These are phyloP conservation scores for Leptographium radiaticola DNA, from an alignment of 2,329 filamentous ascomycete genomes.

Conservation along the genomic window DNA sequence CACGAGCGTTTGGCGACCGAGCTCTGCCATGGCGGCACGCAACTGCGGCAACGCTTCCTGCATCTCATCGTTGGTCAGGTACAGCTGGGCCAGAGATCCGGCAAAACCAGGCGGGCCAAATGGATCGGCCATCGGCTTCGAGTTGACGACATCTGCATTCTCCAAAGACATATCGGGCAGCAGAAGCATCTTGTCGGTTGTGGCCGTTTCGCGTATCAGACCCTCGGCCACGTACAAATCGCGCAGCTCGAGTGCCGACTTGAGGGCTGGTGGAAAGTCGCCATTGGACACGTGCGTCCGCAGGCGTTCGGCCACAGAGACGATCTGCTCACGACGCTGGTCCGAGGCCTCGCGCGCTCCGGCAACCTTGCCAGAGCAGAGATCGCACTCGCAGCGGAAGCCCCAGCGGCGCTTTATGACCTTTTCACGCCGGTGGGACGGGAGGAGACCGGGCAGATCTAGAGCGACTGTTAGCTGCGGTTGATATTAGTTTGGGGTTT, in stretches of 20 bases:
- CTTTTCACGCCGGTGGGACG: constrained; percentile 10
- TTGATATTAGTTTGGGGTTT: background rate
- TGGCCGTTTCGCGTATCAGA: background rate
- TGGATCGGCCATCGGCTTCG: constrained; percentile 2
- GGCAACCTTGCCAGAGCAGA: constrained; percentile 10
- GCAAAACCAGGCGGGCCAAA: constrained; percentile 5
- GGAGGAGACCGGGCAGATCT: constrained; percentile 12
- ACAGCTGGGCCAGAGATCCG: background rate
- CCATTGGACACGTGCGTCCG: background rate
- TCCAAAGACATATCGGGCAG: background rate
- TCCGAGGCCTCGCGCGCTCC: constrained; percentile 12
- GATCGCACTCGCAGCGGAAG: constrained; percentile 17
- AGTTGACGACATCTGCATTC: background rate
- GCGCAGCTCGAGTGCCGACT: background rate
- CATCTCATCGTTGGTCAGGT: background rate
- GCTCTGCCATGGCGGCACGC: constrained; percentile 3
- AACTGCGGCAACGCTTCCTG: constrained; percentile 2
- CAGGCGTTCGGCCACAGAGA: background rate
- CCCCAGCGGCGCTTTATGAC: constrained; percentile 13
- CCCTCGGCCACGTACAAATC: constrained; percentile 1
- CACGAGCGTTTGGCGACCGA: constrained; percentile 1
- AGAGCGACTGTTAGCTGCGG: background rate
- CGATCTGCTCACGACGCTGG: constrained; percentile 10
- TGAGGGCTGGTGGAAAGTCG: constrained; percentile 12
- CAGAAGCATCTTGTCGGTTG: background rate